Evolutionary conservation across 352 stramenopile genomes (phyloP), one percentile per base, ranked within the genome.

Genomic region (Detonula confervacea): DNA sequence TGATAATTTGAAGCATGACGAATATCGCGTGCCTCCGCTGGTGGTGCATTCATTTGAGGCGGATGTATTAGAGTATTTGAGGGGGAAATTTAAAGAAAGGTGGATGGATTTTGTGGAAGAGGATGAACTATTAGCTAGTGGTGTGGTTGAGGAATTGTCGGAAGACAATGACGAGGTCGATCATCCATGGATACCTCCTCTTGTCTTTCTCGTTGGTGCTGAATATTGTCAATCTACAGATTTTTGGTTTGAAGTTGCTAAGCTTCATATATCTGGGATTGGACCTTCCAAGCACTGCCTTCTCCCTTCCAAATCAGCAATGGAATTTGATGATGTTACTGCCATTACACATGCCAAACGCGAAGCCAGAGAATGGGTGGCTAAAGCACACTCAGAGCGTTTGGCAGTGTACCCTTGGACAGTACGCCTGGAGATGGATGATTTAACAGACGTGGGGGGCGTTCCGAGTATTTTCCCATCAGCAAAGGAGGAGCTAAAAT

Each of bases 281-380:
- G 93, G 91, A 55, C 93, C 92, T 16, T 95, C 88, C 79, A 97
- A 97, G 77, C 22, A 66, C 44, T 90, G 92, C 73, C 92, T 95
- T 57, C 52, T 97, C 42, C 82, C 95, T 25, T 89, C 91, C 63
- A 56, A 79, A 56, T 27, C 73, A n/a, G 91, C 86, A 42, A 73
- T 73, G 9, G 33, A 42, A 56, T 55, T 25, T 7, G 77, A 95
- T 16, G 88, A 92, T 52, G 73, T 84, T 24, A 30, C 78, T 11
- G 90, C 84, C 51, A 80, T 80, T 5, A 56, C 56, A 18, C 71
- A 37, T 22, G 49, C 71, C 2, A 80, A 73, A 68, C 63, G 52
- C 14, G 51, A 71, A 56, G 60, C 71, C 11, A 90, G 77, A 35
- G 78, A 84, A 11, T 83, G 87, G 35, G 90, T 95, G 63, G 85